Base-by-base conservation (phyloP, 768 basidiomycete species). In the Boletus insuetus region DNA sequence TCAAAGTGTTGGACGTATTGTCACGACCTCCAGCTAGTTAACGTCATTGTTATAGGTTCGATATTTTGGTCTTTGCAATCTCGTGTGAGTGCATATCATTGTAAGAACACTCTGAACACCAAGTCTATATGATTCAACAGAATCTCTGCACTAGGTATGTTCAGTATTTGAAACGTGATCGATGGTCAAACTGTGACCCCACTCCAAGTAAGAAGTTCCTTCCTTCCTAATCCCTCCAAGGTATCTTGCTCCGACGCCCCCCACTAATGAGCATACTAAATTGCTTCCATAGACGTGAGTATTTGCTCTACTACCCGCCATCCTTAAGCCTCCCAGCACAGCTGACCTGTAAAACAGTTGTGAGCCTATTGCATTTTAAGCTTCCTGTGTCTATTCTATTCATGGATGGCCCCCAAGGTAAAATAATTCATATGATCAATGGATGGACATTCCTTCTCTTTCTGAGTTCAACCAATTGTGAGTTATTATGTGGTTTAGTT, bases 41-140 rank as follows among this genome's bases (percentile, higher is more conserved):
- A 39, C 10, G n/a, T n/a, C 24, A 14, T 44, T 24, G 14, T 46
- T 40, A 16, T 16, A 60, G 49, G 44, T 58, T 39, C 59, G 59
- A 29, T 60, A 60, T 48, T 11, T 17, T 17, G 56, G 59, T 6
- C 46, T 54, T 10, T 32, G 9, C 8, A 31, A 9, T 20, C 8
- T 60, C 19, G 10, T 39, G 58, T 58, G 13, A 37, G 49, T 52
- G 16, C 29, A 12, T 20, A 17, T 34, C 7, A 20, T 38, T 13
- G 32, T 37, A 5, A 16, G 7, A 24, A 16, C 14, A 24, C 16
- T 11, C 10, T 19, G 13, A 29, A 44, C 17, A 1, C 45, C 51
- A n/a, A 35, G 9, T 17, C 19, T 2, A 12, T 11, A 24, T 39
- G 16, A 1, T 31, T 22, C 22, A 14, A 58, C 44, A 58, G 59